These are phyloP conservation scores for Tagetes patula DNA, from an alignment of 129 eudicot species.

Conservation along the genomic window DNA sequence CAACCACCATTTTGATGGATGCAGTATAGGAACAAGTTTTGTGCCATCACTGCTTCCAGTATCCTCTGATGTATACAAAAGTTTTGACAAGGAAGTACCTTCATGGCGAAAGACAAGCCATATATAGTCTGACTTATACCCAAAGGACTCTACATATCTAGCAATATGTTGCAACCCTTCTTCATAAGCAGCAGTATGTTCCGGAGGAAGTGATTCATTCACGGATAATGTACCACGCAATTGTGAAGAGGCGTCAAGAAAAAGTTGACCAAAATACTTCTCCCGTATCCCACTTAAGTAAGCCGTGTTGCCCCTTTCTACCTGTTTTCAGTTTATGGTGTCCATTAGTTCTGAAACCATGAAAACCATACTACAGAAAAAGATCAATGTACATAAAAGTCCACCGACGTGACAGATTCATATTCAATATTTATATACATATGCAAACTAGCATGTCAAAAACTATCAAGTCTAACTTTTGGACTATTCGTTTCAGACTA, in stretches of 20 bases:
- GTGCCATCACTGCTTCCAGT: conserved; percentile 39
- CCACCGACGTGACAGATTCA: not conserved
- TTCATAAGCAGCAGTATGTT: conserved; percentile 44
- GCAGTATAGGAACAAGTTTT: conserved; percentile 61
- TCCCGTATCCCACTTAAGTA: conserved; percentile 91
- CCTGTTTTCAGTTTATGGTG: conserved; percentile 49
- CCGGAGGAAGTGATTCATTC: conserved; percentile 22
- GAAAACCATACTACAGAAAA: conserved; percentile 2
- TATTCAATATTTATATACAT: not conserved
- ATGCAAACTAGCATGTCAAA: no score
- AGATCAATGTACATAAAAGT: conserved; percentile 4
- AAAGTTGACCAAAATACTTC: conserved; percentile 88
- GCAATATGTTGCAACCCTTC: conserved; percentile 89
- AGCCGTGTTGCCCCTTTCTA: conserved; percentile 76
- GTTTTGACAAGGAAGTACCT: conserved; percentile 87
- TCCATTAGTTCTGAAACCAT: conserved; percentile 18
- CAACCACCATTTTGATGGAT: conserved; percentile 92
- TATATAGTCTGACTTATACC: conserved; percentile 78
- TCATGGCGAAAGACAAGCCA: conserved; percentile 97
- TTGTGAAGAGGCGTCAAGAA: conserved; percentile 61
- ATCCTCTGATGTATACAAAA: conserved; percentile 78
- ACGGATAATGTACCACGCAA: conserved; percentile 38
- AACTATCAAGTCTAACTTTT: not conserved
- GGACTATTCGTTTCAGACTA: not conserved
- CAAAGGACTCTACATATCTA: conserved; percentile 91